These are phyloP conservation scores for Sambucus nigra DNA, from an alignment of 129 eudicot genomes.

Conservation along the genomic window DNA sequence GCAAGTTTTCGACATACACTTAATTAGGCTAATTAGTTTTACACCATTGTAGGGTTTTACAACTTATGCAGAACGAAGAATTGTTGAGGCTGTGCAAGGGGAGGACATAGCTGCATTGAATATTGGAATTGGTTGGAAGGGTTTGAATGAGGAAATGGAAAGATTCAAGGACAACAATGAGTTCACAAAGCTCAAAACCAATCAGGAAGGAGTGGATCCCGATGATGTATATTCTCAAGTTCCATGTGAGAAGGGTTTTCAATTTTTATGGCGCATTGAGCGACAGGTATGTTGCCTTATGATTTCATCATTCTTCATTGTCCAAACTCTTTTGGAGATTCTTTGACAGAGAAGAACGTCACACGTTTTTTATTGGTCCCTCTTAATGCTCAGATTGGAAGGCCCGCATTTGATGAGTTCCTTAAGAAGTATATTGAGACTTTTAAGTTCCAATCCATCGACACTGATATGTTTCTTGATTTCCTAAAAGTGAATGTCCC, in stretches of 20 bases:
- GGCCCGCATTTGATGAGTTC: conserved; percentile 86
- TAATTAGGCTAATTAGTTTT: no score
- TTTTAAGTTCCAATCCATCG: conserved; percentile 91
- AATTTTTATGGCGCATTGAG: conserved; percentile 91
- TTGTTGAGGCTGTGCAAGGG: conserved; percentile 96
- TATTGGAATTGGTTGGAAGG: conserved; percentile 91
- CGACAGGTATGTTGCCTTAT: conserved; percentile 62
- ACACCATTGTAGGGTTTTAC: conserved; percentile 82
- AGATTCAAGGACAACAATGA: conserved; percentile 89
- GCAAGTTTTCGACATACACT: no score
- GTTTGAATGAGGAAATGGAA: conserved; percentile 72
- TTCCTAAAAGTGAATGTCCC: conserved; percentile 84
- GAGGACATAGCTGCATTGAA: conserved; percentile 71
- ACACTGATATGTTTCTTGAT: conserved; percentile 67
- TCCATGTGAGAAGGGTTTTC: conserved; percentile 96
- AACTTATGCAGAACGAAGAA: conserved; percentile 94
- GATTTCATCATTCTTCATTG: background rate
- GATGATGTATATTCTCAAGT: conserved; percentile 89
- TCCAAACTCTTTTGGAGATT: background rate
- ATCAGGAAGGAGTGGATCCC: conserved; percentile 91
- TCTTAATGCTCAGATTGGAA: conserved; percentile 50
- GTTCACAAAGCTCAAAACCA: conserved; percentile 82
- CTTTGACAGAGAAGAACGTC: background rate
- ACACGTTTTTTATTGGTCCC: background rate
- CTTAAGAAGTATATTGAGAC: conserved; percentile 74